A percentile compares a stretch with the other conserved stretches of the same genome.
Evolutionary conservation across 208 protist genomes (phyloP).

Genomic region (Crithidia thermophila): DNA sequence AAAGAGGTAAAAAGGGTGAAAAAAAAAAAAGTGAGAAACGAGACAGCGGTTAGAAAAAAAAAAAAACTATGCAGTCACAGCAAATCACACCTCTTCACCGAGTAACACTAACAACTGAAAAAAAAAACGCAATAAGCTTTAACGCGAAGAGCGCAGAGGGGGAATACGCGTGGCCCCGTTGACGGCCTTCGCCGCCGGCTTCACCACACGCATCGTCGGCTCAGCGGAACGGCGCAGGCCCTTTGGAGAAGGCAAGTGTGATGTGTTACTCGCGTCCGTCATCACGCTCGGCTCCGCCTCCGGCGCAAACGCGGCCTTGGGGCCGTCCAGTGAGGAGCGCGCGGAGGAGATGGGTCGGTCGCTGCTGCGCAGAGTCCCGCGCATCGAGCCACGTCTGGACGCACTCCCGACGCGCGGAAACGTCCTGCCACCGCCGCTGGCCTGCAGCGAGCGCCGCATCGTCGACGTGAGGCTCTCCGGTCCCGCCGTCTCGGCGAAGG

Average conservation of each 20-base stretch:
- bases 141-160: conserved; percentile 10
- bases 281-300: conserved; percentile 14
- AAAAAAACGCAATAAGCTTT: not conserved
- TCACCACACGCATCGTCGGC: not conserved
- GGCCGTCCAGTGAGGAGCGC: conserved; percentile 6
- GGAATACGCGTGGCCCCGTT: not conserved
- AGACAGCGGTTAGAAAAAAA: not conserved
- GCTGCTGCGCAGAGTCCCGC: too few relatives aligned
- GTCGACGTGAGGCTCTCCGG: not conserved
- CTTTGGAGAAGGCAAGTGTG: conserved; percentile 3
- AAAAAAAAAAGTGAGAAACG: conserved; percentile 6
- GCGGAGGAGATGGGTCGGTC: conserved; percentile 12
- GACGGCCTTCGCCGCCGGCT: not conserved
- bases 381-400: conserved; percentile 11
- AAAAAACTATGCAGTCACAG: not conserved
- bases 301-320: not conserved
- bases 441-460: conserved; percentile 13
- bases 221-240: conserved; percentile 21
- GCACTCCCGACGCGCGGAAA: not conserved
- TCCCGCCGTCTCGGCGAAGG: conserved; percentile 9
- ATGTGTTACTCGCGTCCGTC: not conserved
- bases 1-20: not conserved
- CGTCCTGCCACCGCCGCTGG: conserved; percentile 1
- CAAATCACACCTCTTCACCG: not conserved
- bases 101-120: conserved; percentile 1